These are phyloP conservation scores for Beauveria sp. DNA, from an alignment of 2,329 filamentous ascomycete species.

Conservation along the genomic window DNA sequence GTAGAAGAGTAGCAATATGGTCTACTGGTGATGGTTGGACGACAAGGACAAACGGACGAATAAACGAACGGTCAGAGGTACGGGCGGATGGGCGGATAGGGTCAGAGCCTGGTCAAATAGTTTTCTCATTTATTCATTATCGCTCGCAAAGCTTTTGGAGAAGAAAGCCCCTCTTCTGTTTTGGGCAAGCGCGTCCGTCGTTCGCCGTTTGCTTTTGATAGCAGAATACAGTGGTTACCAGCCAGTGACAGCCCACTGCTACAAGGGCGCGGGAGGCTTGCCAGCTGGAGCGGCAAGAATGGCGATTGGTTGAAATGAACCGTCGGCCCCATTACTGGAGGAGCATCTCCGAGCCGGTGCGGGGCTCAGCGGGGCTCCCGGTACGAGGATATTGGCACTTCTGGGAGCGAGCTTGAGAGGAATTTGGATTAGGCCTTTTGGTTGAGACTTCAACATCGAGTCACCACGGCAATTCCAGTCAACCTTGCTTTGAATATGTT, in stretches of 20 bases:
- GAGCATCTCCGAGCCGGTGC: background rate
- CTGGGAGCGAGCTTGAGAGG: too few relatives aligned
- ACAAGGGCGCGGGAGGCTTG: background rate
- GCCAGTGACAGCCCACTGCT: too few relatives aligned
- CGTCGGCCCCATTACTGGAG: background rate
- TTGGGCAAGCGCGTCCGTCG: background rate
- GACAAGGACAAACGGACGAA: background rate
- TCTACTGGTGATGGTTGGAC: background rate
- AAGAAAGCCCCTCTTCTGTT: background rate
- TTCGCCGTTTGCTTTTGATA: background rate
- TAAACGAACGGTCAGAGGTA: background rate
- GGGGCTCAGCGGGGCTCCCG: too few relatives aligned
- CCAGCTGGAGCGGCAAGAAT: background rate
- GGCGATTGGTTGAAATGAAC: background rate
- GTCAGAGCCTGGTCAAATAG: constrained; percentile 4
- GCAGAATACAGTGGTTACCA: too few relatives aligned
- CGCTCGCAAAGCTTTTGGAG: background rate
- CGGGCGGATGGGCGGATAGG: background rate
- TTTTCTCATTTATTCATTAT: background rate
- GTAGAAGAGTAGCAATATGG: background rate
- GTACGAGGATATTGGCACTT: too few relatives aligned
- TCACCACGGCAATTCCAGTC: background rate
- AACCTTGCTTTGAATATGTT: background rate
- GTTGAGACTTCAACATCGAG: background rate
- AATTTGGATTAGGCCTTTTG: too few relatives aligned